Percentiles rank a stretch among this genome's conserved stretches.
phyloP scores from a whole-genome alignment of 2,329 filamentous ascomycete genomes.

The Fusarium chaquense region DNA sequence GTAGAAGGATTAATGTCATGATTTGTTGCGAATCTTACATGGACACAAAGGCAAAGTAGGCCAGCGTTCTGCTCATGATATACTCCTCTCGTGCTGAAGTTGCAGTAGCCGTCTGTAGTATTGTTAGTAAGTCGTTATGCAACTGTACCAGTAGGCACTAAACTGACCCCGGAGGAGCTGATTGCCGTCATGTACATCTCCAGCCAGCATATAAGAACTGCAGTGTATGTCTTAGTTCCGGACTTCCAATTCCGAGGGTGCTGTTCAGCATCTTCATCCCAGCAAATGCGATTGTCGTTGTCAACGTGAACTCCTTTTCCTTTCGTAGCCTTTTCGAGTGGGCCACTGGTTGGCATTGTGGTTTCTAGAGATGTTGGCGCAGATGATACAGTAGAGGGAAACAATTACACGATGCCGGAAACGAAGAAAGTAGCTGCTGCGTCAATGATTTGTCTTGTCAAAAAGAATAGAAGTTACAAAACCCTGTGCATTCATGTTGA shows the following conservation, averaged over 20 bases:
- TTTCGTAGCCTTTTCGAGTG: background rate
- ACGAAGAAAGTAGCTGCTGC: background rate
- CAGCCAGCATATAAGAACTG: slow-evolving; percentile 7
- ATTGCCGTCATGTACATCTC: slow-evolving; percentile 18
- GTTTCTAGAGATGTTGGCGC: background rate
- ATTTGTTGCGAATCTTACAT: background rate
- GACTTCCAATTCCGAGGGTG: slow-evolving; percentile 4
- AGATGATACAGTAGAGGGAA: background rate
- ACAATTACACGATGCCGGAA: too few relatives aligned
- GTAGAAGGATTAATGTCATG: background rate
- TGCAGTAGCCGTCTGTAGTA: background rate
- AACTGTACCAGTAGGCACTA: too few relatives aligned
- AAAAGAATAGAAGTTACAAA: background rate
- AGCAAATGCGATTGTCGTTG: background rate
- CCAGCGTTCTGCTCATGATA: background rate
- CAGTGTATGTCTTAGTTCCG: background rate
- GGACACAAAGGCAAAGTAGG: slow-evolving; percentile 5
- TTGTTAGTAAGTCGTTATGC: background rate
- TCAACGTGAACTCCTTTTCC: slow-evolving; percentile 6
- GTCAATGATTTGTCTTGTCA: background rate
- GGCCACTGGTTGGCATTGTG: background rate
- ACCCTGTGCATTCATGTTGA: background rate
- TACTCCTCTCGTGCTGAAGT: slow-evolving; percentile 4
- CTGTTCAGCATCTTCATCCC: slow-evolving; percentile 3
- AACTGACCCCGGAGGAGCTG: slow-evolving; percentile 2